Evolutionary conservation across 345 rosid species (phyloP).

Genomic region (Syzygium aqueum): DNA sequence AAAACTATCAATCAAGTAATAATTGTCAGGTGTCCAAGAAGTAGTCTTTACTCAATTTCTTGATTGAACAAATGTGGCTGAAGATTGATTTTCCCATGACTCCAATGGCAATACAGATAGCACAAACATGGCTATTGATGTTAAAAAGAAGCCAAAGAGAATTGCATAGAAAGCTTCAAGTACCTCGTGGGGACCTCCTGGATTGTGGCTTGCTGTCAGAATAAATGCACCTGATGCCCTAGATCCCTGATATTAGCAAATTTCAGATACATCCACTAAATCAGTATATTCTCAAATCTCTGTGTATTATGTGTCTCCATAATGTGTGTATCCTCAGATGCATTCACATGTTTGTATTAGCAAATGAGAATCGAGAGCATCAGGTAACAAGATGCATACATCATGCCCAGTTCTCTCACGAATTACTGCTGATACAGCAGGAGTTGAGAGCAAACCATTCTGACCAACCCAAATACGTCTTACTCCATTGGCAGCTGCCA

Average conservation of each 20-base stretch:
- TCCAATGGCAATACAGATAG: not conserved
- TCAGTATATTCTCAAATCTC: not conserved
- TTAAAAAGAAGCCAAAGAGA: not conserved
- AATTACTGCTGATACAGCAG: conserved; percentile 96
- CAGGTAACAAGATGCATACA: conserved; percentile 32
- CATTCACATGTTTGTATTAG: not conserved
- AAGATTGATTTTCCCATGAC: not conserved
- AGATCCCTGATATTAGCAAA: conserved; percentile 53
- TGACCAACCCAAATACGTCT: conserved; percentile 94
- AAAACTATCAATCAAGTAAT: not conserved
- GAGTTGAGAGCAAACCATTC: conserved; percentile 91
- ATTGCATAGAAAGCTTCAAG: not conserved
- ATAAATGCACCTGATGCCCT: conserved; percentile 92
- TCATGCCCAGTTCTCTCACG: conserved; percentile 85
- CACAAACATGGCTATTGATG: not conserved
- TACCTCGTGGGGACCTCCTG: conserved; percentile 98
- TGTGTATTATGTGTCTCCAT: not conserved
- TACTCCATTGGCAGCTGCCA: conserved; percentile 96
- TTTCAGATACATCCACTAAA: not conserved
- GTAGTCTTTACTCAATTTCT: not conserved
- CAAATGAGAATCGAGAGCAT: not conserved
- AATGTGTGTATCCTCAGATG: not conserved
- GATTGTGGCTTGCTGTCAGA: conserved; percentile 98
- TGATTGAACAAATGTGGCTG: not conserved
- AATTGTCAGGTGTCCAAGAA: not conserved